These are phyloP conservation scores for Suillus luteus DNA, from an alignment of 768 basidiomycete genomes.

Conservation along the genomic window DNA sequence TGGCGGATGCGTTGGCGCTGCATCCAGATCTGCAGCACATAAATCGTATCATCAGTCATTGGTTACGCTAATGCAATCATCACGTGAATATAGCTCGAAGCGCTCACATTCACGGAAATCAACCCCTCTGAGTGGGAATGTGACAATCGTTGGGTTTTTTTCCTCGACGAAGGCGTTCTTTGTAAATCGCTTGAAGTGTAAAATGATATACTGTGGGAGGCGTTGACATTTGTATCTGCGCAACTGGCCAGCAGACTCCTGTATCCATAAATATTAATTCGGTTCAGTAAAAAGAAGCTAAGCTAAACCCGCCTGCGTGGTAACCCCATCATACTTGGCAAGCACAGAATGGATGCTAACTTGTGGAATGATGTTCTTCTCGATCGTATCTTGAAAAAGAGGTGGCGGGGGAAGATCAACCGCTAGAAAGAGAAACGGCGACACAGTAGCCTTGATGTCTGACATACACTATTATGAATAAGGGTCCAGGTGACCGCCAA, in stretches of 20 bases:
- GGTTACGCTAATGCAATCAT: constrained; percentile 27
- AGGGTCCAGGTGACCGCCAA: constrained; percentile 13
- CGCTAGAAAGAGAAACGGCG: constrained; percentile 95
- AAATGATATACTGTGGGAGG: constrained; percentile 89
- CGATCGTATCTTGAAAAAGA: constrained; percentile 91
- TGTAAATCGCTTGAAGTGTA: constrained; percentile 96
- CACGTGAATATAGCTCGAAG: constrained; percentile 26
- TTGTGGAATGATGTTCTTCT: constrained; percentile 99
- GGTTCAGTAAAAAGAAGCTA: constrained; percentile 17
- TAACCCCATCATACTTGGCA: constrained; percentile 90
- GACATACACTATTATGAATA: constrained; percentile 25
- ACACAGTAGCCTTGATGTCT: constrained; percentile 85
- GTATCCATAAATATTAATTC: constrained; percentile 12
- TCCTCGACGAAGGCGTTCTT: constrained; percentile 97
- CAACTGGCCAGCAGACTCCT: constrained; percentile 86
- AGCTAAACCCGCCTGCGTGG: constrained; percentile 68
- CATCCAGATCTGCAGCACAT: constrained; percentile 69
- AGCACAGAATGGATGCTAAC: constrained; percentile 88
- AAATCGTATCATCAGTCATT: constrained; percentile 27
- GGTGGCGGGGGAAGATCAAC: constrained; percentile 98
- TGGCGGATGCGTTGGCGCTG: constrained; percentile 55
- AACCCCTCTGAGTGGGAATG: constrained; percentile 91
- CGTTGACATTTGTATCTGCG: constrained; percentile 88
- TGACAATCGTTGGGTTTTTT: constrained; percentile 98
- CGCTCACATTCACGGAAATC: constrained; percentile 89